A percentile compares a stretch with the other conserved stretches of the same genome.
Evolutionary conservation across 805 yeast species (phyloP).

Genomic region (Yarrowia hollandica): DNA sequence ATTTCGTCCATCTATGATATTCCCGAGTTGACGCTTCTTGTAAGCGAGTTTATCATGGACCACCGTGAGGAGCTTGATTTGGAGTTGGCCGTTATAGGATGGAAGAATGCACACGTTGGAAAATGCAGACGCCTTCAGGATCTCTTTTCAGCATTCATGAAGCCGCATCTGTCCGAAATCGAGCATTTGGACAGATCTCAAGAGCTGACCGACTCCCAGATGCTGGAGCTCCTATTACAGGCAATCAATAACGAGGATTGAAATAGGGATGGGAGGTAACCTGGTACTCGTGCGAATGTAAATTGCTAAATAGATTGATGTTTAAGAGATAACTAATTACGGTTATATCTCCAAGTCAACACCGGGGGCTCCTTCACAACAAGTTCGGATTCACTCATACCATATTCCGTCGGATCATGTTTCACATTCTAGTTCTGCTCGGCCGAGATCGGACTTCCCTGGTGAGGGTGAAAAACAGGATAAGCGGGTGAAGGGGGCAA

Average conservation of each 20-base stretch:
- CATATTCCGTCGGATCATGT: too few relatives aligned
- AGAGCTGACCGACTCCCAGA: not conserved
- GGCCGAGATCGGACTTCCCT: too few relatives aligned
- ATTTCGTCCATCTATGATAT: not conserved
- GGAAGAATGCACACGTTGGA: not conserved
- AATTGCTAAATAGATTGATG: not conserved
- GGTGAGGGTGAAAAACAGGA: too few relatives aligned
- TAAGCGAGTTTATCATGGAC: not conserved
- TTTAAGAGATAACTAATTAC: too few relatives aligned
- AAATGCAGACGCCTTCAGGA: not conserved
- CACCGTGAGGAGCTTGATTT: not conserved
- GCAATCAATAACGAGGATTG: not conserved
- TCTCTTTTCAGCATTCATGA: not conserved
- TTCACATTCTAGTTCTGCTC: too few relatives aligned
- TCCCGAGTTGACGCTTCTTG: not conserved
- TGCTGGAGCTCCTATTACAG: not conserved
- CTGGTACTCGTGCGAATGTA: not conserved
- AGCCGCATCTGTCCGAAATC: not conserved
- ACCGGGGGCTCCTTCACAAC: too few relatives aligned
- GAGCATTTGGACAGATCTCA: not conserved
- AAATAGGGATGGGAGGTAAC: not conserved
- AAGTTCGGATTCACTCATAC: too few relatives aligned
- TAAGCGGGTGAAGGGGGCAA: too few relatives aligned
- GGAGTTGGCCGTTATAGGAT: not conserved
- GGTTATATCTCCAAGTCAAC: too few relatives aligned